These are phyloP conservation scores for Blastobotrys malaysiensis DNA, from an alignment of 1,139 yeast genomes.

Conservation along the genomic window DNA sequence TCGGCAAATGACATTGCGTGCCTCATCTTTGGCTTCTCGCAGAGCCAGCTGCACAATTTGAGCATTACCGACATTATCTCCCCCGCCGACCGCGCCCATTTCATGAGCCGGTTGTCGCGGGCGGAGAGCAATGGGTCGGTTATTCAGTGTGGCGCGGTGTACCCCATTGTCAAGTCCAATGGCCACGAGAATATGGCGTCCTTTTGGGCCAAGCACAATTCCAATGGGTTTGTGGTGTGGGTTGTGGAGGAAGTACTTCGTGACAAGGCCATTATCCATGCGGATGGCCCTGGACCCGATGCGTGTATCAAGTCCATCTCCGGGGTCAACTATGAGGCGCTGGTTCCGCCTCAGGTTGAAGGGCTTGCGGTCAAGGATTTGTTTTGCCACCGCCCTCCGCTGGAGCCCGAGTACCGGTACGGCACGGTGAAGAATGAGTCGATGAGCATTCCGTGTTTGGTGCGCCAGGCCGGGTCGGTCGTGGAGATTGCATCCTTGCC, in stretches of 20 bases:
- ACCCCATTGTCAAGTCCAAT: slow-evolving; percentile 45
- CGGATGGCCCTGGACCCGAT: not conserved
- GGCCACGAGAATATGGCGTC: slow-evolving; percentile 35
- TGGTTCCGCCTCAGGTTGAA: not conserved
- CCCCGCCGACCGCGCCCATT: slow-evolving; percentile 3
- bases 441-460: not conserved
- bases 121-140: slow-evolving; percentile 25
- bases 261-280: slow-evolving; percentile 61
- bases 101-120: slow-evolving; percentile 3
- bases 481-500: slow-evolving; percentile 48
- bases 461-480: not conserved
- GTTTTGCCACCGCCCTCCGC: not conserved
- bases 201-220: slow-evolving; percentile 73
- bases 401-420: not conserved
- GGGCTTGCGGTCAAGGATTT: not conserved
- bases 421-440: not conserved
- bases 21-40: slow-evolving; percentile 76
- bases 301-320: not conserved
- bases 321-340: slow-evolving; percentile 3
- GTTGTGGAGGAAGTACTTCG: slow-evolving; percentile 86
- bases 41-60: slow-evolving; percentile 54
- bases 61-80: slow-evolving; percentile 61
- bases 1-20: slow-evolving; percentile 91
- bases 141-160: slow-evolving; percentile 51
- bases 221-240: slow-evolving; percentile 66